Conservation (phyloP, 768 basidiomycete species). For the Lentinus tigrinus region DNA sequence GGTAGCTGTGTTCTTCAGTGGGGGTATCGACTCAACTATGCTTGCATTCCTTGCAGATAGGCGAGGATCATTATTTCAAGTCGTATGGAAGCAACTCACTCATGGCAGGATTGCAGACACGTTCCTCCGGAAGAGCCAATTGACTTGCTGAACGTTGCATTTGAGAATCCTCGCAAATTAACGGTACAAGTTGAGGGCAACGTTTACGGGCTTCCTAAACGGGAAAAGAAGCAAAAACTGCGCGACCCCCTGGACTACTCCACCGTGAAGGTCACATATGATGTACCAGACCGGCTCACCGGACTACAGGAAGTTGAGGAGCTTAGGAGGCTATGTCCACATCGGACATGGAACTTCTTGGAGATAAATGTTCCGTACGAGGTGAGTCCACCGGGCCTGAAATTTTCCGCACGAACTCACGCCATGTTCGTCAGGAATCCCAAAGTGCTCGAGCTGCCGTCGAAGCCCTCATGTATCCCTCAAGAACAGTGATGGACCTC, state of each 20-base stretch:
- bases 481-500: slow-evolving; percentile 86
- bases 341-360: slow-evolving; percentile 87
- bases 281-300: slow-evolving; percentile 87
- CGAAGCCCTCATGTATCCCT: slow-evolving; percentile 75
- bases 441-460: slow-evolving; percentile 52
- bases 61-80: slow-evolving; percentile 37
- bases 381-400: background rate
- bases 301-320: slow-evolving; percentile 80
- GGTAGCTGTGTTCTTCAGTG: slow-evolving; percentile 89
- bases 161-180: slow-evolving; percentile 89
- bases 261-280: slow-evolving; percentile 42
- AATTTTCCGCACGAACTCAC: background rate
- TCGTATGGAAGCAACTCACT: background rate
- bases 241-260: slow-evolving; percentile 26
- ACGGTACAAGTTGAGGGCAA: slow-evolving; percentile 47
- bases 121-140: slow-evolving; percentile 78
- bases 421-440: slow-evolving; percentile 56
- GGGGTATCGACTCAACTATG: slow-evolving; percentile 91
- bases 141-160: slow-evolving; percentile 90
- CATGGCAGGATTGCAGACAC: slow-evolving; percentile 45
- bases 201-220: slow-evolving; percentile 40
- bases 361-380: slow-evolving; percentile 34
- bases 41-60: slow-evolving; percentile 78
- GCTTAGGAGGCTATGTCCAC: slow-evolving; percentile 70
- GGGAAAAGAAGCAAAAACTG: slow-evolving; percentile 39